A percentile compares a stretch with the other conserved stretches of the same genome.
Evolutionary conservation across 257 asterid genomes (phyloP).

Genomic region (Solanum pinnatisectum): DNA sequence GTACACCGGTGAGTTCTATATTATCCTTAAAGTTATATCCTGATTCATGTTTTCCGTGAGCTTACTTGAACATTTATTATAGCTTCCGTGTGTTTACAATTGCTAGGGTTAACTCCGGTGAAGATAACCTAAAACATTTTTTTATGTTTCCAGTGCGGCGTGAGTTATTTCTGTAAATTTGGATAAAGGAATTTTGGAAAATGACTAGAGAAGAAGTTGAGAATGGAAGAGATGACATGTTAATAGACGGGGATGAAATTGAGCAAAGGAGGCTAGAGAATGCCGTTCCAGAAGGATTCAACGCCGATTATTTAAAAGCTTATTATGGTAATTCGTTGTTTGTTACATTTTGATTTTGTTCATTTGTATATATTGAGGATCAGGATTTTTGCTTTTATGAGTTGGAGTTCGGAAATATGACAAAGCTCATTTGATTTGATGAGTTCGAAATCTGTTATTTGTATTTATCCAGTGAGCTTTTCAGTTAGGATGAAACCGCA

Average conservation of each 20-base stretch:
- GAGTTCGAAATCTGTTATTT: background rate
- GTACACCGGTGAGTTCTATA: background rate
- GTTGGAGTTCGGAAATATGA: background rate
- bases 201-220: conserved; percentile 40
- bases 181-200: background rate
- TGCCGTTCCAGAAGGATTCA: conserved; percentile 45
- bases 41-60: background rate
- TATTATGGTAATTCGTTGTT: conserved; percentile 42
- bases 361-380: background rate
- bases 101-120: background rate
- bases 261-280: background rate
- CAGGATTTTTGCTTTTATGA: background rate
- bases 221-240: conserved; percentile 46
- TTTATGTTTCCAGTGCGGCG: background rate
- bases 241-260: conserved; percentile 33
- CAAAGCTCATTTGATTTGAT: background rate
- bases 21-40: background rate
- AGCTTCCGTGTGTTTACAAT: background rate
- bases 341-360: background rate
- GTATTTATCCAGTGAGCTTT: background rate
- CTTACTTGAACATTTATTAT: background rate
- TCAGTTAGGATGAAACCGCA: background rate
- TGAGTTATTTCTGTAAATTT: background rate
- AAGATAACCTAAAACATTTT: background rate
- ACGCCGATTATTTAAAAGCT: conserved; percentile 53